phyloP scores from a whole-genome alignment of 805 yeast genomes.

The Candida argentea region DNA sequence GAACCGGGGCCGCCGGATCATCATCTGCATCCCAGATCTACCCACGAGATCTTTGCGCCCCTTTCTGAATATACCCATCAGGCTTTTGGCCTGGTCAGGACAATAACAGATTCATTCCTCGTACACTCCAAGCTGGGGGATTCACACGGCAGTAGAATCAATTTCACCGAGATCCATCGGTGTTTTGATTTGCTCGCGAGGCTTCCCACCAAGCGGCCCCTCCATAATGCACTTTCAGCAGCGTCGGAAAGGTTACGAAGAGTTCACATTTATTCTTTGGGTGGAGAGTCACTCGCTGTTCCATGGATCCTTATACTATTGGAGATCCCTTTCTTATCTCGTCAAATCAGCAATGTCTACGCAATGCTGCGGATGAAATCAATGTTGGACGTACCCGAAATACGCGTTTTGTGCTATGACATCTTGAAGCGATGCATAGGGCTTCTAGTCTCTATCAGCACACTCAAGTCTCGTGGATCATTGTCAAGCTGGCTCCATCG shows the following conservation, averaged over 20 bases:
- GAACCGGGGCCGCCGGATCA: too few relatives aligned
- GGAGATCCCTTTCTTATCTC: slow-evolving; percentile 55
- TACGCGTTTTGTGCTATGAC: slow-evolving; percentile 53
- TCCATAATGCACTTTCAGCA: slow-evolving; percentile 43
- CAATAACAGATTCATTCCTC: too few relatives aligned
- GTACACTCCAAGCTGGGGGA: too few relatives aligned
- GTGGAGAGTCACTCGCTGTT: slow-evolving; percentile 33
- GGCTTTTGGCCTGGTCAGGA: too few relatives aligned
- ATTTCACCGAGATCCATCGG: slow-evolving; percentile 36
- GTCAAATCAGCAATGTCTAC: too few relatives aligned
- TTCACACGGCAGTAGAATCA: too few relatives aligned
- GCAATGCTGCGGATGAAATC: slow-evolving; percentile 2
- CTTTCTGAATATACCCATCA: slow-evolving; percentile 37
- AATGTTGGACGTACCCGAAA: slow-evolving; percentile 39
- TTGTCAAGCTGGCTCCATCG: slow-evolving; percentile 49
- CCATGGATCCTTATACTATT: slow-evolving; percentile 55
- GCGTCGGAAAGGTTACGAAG: slow-evolving; percentile 43
- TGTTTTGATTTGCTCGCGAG: slow-evolving; percentile 36
- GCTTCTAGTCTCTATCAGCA: slow-evolving; percentile 42
- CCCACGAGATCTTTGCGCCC: slow-evolving; percentile 35
- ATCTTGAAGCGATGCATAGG: slow-evolving; percentile 64
- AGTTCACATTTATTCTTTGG: slow-evolving; percentile 25
- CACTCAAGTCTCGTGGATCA: slow-evolving; percentile 25
- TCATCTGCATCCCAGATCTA: slow-evolving; percentile 10
- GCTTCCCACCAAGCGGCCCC: slow-evolving; percentile 55